Evolutionary conservation across 2,329 filamentous ascomycete species (phyloP), one percentile per base, ranked within the genome.

Genomic region (Trichoderma cornu-damae): DNA sequence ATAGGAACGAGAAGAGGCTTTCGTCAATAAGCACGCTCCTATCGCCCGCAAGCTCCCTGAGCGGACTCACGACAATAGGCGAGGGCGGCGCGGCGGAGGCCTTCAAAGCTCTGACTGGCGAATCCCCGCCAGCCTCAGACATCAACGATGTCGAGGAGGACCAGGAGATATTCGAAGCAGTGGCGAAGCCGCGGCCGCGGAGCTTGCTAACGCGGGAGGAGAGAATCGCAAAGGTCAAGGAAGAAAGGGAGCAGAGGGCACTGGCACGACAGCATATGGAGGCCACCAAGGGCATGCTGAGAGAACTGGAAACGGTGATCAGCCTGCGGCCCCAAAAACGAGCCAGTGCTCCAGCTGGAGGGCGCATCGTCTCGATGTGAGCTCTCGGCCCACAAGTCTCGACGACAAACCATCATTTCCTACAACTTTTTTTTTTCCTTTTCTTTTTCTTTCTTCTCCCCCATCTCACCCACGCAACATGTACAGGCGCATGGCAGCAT

Each of bases 281-380:
- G 61, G 88, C 90, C 9, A 95, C 85, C 61, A 89, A 86, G 42
- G 90, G 88, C 64, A 96, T 99, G 90, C 80, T 99, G 61, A 86
- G 88, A 61, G 94, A 99, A 73, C 79, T 99, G 59, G 90, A 96
- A 75, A 93, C 89, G 62, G 84, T 99, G 60, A 95, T 97, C 69
- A 83, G 78, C 68, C 72, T 78, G 32, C 71, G 77, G 24, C 77
- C 77, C 6, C 69, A 68, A 61, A 70, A 68, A 61, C 72, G 75
- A 42, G 64, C 69, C 32, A 76, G 75, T 59, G 67, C 69, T 11
- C 70, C 67, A 14, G 49, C 66, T 14, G 62, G 67, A 18, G 68
- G 67, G 47, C 73, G 75, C 38, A 68, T 75, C 51, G 68, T 76
- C 32, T 79, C 77, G 26, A 70, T 79, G 72, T 79, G 68, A 72